Evolutionary conservation across 1,139 yeast genomes (phyloP).

Genomic region (Hyphopichia khmerensis): DNA sequence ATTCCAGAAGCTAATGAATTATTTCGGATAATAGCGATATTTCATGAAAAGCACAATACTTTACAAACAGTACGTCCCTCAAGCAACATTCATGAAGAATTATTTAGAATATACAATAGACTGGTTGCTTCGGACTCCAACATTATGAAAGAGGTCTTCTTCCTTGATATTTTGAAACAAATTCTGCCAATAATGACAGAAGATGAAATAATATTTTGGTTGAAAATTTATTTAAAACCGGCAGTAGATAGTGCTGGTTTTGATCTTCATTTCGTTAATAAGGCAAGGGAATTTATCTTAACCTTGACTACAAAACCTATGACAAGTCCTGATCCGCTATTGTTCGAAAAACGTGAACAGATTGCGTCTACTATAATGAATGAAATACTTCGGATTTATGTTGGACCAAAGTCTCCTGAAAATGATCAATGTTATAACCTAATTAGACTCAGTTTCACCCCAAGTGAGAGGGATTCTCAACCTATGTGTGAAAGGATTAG

Average conservation of each 20-base stretch:
- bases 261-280: constrained; percentile 38
- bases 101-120: constrained; percentile 42
- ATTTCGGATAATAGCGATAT: constrained; percentile 18
- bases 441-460: constrained; percentile 15
- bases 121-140: constrained; percentile 32
- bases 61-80: constrained; percentile 31
- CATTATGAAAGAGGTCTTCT: constrained; percentile 38
- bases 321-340: constrained; percentile 25
- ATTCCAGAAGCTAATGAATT: constrained; percentile 12
- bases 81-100: constrained; percentile 48
- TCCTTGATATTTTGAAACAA: constrained; percentile 44
- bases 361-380: constrained; percentile 28
- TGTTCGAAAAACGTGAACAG: constrained; percentile 18
- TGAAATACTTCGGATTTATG: constrained; percentile 28
- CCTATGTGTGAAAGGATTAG: constrained; percentile 48
- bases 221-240: constrained; percentile 48
- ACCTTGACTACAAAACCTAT: constrained; percentile 25
- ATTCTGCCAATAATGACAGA: constrained; percentile 39
- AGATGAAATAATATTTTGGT: constrained; percentile 51
- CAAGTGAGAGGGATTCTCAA: constrained; percentile 23
- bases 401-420: constrained; percentile 16
- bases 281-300: constrained; percentile 41
- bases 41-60: constrained; percentile 41
- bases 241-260: constrained; percentile 65
- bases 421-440: constrained; percentile 12